Evolutionary conservation across 2,329 filamentous ascomycete genomes (phyloP).

Genomic region (Colletotrichum echinochloae): DNA sequence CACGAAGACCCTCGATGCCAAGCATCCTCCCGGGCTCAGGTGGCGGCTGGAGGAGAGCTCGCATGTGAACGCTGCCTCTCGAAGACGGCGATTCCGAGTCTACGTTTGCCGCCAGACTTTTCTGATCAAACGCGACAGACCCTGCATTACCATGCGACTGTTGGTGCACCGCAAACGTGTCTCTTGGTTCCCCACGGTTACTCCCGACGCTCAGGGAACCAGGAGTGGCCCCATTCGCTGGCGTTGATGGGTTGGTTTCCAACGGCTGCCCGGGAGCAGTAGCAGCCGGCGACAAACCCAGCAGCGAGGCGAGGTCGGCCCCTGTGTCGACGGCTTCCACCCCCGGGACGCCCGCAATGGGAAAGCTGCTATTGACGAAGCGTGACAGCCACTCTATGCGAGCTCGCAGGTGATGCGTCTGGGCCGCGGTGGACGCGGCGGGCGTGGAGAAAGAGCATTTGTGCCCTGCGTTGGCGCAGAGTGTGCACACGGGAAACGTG

Average conservation of each 20-base stretch:
- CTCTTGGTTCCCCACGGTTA: conserved; percentile 20
- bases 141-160: conserved; percentile 11
- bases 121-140: conserved; percentile 17
- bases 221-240: conserved; percentile 29
- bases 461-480: conserved; percentile 54
- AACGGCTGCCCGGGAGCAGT: conserved; percentile 6
- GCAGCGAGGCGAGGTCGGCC: conserved; percentile 44
- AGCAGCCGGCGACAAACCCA: conserved; percentile 31
- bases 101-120: conserved; percentile 22
- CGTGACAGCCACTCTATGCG: conserved; percentile 55
- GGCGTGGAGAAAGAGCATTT: conserved; percentile 53
- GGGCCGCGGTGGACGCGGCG: conserved; percentile 48
- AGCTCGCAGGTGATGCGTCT: conserved; percentile 53
- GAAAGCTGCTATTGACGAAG: conserved; percentile 50
- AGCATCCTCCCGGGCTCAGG: conserved; percentile 24
- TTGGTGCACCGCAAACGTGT: conserved; percentile 8
- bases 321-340: conserved; percentile 54
- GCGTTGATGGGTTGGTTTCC: conserved; percentile 22
- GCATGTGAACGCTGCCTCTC: conserved; percentile 25
- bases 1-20: conserved; percentile 33
- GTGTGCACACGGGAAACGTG: conserved; percentile 54
- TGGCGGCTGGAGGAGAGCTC: conserved; percentile 30
- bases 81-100: conserved; percentile 29
- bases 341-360: conserved; percentile 44
- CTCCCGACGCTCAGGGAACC: conserved; percentile 30